Evolutionary conservation across 169 alveolate species (phyloP), one percentile per base, ranked within the genome.

Genomic region (Cryptosporidium felis): DNA sequence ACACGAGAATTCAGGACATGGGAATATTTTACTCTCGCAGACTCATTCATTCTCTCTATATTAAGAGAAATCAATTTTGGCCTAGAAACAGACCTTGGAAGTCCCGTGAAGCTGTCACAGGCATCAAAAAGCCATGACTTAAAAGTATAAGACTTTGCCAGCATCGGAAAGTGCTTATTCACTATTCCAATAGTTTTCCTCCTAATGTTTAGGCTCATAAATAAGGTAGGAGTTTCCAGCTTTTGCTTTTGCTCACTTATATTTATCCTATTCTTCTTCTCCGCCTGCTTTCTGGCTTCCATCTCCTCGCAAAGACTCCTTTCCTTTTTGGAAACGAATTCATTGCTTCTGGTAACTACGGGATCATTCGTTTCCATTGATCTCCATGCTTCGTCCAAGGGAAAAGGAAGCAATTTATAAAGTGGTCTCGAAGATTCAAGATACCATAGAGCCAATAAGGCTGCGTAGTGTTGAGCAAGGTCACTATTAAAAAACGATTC

Each of bases 381-480:
- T 38, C 32, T 4, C 85, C 85, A 74, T 4, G 67, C 85, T 21
- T 51, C 85, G 26, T 74, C 85, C 5, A 74, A 34, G 28, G 85
- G 85, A n/a, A 23, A 14, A 12, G 85, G 85, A 56, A 74, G 38
- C 16, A 74, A 23, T 32, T 74, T 74, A 49, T 74, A 56, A n/a
- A 53, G 21, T 5, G 85, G 85, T 36, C 85, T 49, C 2, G 66
- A 32, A 38, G 74, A 56, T 10, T 74, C 74, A 23, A 74, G 21
- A 18, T 51, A 44, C 28, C 30, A 38, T 21, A 74, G 38, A 21
- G 85, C 85, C 2, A 74, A 42, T 44, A 74, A 5, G 1, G 85
- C 85, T 0, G 85, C 66, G 42, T 74, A 74, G 26, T 74, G 63
- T 34, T 74, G 85, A 56, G 85, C 85, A 21, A 74, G 21, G 6